phyloP scores from a whole-genome alignment of 2,329 filamentous ascomycete genomes.

The Sphaerulina musiva region DNA sequence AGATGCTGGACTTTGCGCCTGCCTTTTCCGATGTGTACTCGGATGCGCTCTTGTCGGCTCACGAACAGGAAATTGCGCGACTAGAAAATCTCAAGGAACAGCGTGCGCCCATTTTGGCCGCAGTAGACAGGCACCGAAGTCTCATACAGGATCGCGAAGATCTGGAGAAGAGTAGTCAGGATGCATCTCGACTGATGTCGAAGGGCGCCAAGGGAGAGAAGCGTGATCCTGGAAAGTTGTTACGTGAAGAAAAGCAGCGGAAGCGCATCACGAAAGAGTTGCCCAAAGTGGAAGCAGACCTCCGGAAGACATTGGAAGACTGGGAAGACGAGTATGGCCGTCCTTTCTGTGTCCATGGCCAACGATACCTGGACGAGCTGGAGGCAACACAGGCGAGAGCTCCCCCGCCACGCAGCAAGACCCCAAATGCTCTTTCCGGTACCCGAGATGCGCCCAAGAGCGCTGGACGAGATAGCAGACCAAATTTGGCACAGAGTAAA shows the following conservation, averaged over 20 bases:
- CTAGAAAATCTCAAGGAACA: constrained; percentile 80
- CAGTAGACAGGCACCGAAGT: constrained; percentile 76
- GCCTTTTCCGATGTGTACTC: constrained; percentile 90
- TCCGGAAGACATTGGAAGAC: constrained; percentile 69
- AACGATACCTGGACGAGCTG: constrained; percentile 82
- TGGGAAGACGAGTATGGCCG: constrained; percentile 95
- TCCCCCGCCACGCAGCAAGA: constrained; percentile 56
- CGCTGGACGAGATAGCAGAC: constrained; percentile 18
- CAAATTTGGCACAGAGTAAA: constrained; percentile 27
- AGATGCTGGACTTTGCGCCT: constrained; percentile 97
- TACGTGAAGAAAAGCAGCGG: constrained; percentile 96
- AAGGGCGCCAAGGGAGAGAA: constrained; percentile 89
- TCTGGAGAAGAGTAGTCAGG: constrained; percentile 82
- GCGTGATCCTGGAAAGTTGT: constrained; percentile 85
- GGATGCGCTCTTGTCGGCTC: constrained; percentile 87
- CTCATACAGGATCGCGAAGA: constrained; percentile 82
- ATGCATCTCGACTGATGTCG: constrained; percentile 85
- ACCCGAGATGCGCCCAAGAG: constrained; percentile 30
- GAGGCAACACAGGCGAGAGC: constrained; percentile 56
- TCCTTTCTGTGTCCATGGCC: constrained; percentile 86
- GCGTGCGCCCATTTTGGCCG: constrained; percentile 71
- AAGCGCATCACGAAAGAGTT: constrained; percentile 95
- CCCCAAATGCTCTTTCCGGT: constrained; percentile 45
- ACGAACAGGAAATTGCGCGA: constrained; percentile 81
- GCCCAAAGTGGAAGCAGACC: constrained; percentile 80